phyloP scores from a whole-genome alignment of 805 yeast genomes.

The Grigorovia transvaalensis region DNA sequence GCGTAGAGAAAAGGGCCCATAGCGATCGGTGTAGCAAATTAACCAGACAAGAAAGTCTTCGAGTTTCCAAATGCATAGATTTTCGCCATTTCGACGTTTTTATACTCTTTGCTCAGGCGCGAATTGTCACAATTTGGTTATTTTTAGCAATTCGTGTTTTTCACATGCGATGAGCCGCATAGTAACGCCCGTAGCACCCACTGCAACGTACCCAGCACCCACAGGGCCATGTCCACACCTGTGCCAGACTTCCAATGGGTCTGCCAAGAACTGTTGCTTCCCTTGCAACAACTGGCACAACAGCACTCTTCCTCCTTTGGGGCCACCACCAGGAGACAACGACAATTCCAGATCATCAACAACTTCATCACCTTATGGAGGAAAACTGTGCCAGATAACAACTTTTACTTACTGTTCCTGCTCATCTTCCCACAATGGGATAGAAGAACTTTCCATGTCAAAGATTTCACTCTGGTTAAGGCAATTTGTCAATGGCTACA shows the following conservation, averaged over 20 bases:
- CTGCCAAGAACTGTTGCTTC: conserved; percentile 23
- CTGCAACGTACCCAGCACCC: conserved; percentile 4
- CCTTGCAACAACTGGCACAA: not conserved
- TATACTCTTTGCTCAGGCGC: not conserved
- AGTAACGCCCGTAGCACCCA: conserved; percentile 5
- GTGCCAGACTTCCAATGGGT: conserved; percentile 29
- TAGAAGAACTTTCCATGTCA: conserved; percentile 47
- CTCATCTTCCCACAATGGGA: conserved; percentile 52
- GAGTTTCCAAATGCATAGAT: not conserved
- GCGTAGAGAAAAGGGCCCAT: not conserved
- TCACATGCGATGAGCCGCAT: too few relatives aligned
- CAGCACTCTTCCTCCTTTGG: too few relatives aligned
- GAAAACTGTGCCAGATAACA: conserved; percentile 44
- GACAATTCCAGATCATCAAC: conserved; percentile 24
- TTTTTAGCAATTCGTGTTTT: not conserved
- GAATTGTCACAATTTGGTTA: not conserved
- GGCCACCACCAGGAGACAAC: conserved; percentile 3
- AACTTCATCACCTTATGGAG: conserved; percentile 44
- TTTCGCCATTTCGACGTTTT: not conserved
- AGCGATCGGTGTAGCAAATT: not conserved
- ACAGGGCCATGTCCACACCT: too few relatives aligned
- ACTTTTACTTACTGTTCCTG: conserved; percentile 57
- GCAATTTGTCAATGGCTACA: conserved; percentile 42
- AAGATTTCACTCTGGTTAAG: conserved; percentile 50
- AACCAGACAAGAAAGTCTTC: not conserved